Evolutionary conservation across 495 filamentous ascomycete species (phyloP), one percentile per base, ranked within the genome.

Genomic region (Poronia punctata): DNA sequence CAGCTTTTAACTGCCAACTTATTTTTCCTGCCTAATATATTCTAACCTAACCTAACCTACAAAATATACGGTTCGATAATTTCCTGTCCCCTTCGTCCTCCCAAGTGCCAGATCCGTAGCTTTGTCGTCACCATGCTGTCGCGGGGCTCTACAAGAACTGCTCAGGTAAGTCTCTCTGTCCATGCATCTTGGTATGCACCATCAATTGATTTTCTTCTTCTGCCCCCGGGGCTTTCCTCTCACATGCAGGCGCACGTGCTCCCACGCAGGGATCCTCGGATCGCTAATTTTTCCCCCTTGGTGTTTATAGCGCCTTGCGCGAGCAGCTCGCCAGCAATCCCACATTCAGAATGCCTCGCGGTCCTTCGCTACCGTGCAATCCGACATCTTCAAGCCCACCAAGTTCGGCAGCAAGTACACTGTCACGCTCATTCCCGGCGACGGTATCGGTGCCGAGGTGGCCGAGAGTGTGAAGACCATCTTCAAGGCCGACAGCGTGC

Each of bases 331-430:
- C 50, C 69, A 67, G 53, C 54, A 64, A 50, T 65, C 55, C 26
- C 60, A 63, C 55, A 49, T 66, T 30, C 65, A 65, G 29, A 55
- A 50, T 46, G 48, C 52, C 28, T 54, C 64, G 33, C 70, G 72
- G 52, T 59, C 61, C 47, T 78, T 83, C 53, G 88, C 88, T 47
- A 90, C 81, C 27, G 70, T 93, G 41, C 78, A 85, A 66, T 77
- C 80, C 50, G 88, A 95, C 59, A 85, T 94, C 61, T 94, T 95
- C 79, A 92, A 94, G 76, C 92, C 92, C 40, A 95, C 92, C 57
- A 98, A 97, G 70, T 97, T 90, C 69, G 92, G 92, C 53, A 88
- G 92, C 63, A 98, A 97, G 72, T 97, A 97, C 78, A 97, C 93
- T 12, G 89, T 95, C 52, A 96, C 93, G 38, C 76, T 98, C 46